phyloP scores from a whole-genome alignment of 257 asterid species.

The Ilex asprella region DNA sequence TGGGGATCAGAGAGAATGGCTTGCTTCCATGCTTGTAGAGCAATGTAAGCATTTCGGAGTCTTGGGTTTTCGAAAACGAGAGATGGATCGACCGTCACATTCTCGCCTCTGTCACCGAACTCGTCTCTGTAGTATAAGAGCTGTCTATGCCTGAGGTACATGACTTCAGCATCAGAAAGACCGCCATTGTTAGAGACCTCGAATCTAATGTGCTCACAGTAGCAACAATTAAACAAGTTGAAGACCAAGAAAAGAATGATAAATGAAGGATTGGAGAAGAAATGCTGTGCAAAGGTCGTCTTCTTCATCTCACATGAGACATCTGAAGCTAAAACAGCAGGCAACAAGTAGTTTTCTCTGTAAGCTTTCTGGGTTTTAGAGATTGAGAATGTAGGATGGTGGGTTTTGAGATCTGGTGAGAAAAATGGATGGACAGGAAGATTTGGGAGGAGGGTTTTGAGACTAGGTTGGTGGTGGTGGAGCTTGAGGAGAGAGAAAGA shows the following conservation, averaged over 20 bases:
- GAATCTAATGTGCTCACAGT: conserved; percentile 9
- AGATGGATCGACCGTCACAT: conserved; percentile 57
- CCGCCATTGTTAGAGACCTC: conserved; percentile 35
- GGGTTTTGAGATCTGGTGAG: conserved; percentile 2
- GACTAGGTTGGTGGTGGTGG: conserved; percentile 16
- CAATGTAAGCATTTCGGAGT: conserved; percentile 63
- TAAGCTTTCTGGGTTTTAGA: background rate
- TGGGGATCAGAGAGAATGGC: conserved; percentile 84
- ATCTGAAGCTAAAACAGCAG: conserved; percentile 31
- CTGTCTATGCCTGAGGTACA: conserved; percentile 53
- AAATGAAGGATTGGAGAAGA: conserved; percentile 13
- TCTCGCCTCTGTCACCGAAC: conserved; percentile 68
- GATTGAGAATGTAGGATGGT: conserved; percentile 14
- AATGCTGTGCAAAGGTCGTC: conserved; percentile 24
- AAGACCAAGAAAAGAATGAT: conserved; percentile 7
- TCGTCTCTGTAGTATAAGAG: conserved; percentile 73
- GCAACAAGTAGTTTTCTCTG: background rate
- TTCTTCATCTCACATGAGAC: conserved; percentile 81
- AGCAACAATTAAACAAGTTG: conserved; percentile 8
- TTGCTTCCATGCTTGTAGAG: conserved; percentile 83
- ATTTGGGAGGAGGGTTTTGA: conserved; percentile 16
- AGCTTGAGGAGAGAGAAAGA: conserved; percentile 7
- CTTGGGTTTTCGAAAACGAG: conserved; percentile 61
- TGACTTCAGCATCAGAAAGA: conserved; percentile 50
- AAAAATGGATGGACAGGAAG: background rate